Percentiles rank a stretch among this genome's conserved stretches.
These are phyloP conservation scores for Fagus sylvatica DNA, from an alignment of 306 rosid genomes.

Conservation along the genomic window DNA sequence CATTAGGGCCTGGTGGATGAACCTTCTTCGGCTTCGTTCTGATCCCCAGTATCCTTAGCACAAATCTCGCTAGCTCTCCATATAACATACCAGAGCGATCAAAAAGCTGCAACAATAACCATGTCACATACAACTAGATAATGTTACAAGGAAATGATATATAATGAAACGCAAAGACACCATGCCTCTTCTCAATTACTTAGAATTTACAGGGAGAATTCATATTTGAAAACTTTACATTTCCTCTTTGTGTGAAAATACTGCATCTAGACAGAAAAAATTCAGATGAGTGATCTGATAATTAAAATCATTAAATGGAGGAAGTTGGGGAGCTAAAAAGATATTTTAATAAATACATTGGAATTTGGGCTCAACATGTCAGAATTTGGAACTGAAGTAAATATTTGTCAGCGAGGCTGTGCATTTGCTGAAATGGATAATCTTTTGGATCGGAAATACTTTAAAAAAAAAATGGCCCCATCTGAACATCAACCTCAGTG, in stretches of 20 bases:
- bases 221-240: neutral
- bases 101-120: slow-evolving; percentile 61
- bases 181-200: neutral
- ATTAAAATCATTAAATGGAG: neutral
- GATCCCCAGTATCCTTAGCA: slow-evolving; percentile 70
- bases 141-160: neutral
- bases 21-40: slow-evolving; percentile 54
- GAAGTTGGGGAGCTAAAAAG: neutral
- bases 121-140: slow-evolving; percentile 12
- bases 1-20: slow-evolving; percentile 60
- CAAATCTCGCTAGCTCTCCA: slow-evolving; percentile 95
- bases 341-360: neutral
- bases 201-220: neutral
- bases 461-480: neutral
- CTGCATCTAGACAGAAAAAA: neutral
- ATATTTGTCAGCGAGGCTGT: neutral
- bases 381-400: neutral
- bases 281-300: neutral
- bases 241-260: neutral
- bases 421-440: neutral
- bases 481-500: neutral
- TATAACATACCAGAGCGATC: slow-evolving; percentile 86
- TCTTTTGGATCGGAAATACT: neutral
- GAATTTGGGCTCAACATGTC: neutral
- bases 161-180: neutral